Percentiles rank a stretch among this genome's conserved stretches.
Evolutionary conservation across 345 rosid genomes (phyloP).

Genomic region (Erysimum cheiranthoides): DNA sequence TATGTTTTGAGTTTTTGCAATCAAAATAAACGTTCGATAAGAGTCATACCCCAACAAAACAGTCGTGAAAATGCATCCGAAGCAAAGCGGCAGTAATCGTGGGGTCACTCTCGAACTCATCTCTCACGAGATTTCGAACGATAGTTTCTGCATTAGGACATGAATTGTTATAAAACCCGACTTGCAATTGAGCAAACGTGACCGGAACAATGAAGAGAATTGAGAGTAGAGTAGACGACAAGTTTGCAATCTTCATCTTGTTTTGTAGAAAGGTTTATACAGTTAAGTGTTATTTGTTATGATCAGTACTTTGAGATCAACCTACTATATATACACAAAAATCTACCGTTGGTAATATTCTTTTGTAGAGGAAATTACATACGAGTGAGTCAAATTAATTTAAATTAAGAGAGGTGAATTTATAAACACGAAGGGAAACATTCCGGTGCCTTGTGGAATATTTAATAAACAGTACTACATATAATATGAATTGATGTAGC

Average conservation of each 20-base stretch:
- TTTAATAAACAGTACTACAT: slow-evolving; percentile 7
- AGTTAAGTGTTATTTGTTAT: slow-evolving; percentile 1
- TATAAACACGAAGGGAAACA: slow-evolving; percentile 11
- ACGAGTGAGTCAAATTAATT: not conserved
- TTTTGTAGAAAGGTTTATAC: not conserved
- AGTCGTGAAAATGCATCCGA: slow-evolving; percentile 40
- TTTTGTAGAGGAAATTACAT: not conserved
- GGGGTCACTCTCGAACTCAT: slow-evolving; percentile 27
- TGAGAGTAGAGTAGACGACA: not conserved
- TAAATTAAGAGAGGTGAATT: not conserved
- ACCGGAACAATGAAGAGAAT: slow-evolving; percentile 11
- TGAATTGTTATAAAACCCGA: slow-evolving; percentile 18
- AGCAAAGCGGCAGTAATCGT: slow-evolving; percentile 25
- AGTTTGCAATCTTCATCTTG: not conserved
- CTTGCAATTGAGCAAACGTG: slow-evolving; percentile 13
- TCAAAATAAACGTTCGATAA: not conserved
- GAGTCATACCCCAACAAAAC: slow-evolving; percentile 31
- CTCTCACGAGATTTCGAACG: slow-evolving; percentile 8
- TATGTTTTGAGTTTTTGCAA: not conserved
- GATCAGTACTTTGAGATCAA: not conserved
- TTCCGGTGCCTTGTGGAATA: slow-evolving; percentile 20
- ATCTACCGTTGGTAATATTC: not conserved
- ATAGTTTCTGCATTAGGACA: slow-evolving; percentile 25
- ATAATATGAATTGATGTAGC: not conserved
- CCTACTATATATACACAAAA: slow-evolving; percentile 24